Conservation (phyloP, 2,329 filamentous ascomycete genomes). For the Ustilaginoidea virens region DNA sequence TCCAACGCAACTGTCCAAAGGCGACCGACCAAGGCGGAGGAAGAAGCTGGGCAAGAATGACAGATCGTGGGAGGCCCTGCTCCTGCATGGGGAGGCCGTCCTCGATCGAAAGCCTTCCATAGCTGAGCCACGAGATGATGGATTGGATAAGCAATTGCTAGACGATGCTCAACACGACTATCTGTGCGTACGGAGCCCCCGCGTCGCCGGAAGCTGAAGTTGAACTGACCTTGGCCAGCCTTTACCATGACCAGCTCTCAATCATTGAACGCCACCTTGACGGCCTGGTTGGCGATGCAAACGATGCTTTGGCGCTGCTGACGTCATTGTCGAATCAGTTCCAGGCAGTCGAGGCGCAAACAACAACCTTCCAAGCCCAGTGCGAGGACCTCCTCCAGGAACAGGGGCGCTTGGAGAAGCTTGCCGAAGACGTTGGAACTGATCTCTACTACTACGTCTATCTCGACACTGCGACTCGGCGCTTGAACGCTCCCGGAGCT, state of each 20-base stretch:
- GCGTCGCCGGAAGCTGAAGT: too few relatives aligned
- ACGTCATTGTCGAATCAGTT: conserved; percentile 75
- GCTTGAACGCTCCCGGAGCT: conserved; percentile 83
- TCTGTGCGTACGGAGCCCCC: conserved; percentile 37
- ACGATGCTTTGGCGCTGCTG: conserved; percentile 59
- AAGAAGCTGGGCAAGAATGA: conserved; percentile 21
- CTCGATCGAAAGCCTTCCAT: conserved; percentile 11
- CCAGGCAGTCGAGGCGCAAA: conserved; percentile 74
- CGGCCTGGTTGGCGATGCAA: conserved; percentile 60
- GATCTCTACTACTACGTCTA: conserved; percentile 94
- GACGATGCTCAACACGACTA: conserved; percentile 78
- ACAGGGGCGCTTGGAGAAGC: conserved; percentile 59
- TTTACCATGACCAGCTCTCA: conserved; percentile 68
- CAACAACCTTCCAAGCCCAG: conserved; percentile 80
- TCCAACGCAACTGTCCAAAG: conserved; percentile 38
- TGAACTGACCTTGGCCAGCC: too few relatives aligned
- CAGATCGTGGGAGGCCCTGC: conserved; percentile 35
- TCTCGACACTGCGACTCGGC: conserved; percentile 75
- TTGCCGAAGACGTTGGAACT: conserved; percentile 73
- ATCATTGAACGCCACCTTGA: conserved; percentile 73
- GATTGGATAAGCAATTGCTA: conserved; percentile 51
- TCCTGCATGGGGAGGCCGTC: conserved; percentile 5
- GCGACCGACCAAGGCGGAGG: conserved; percentile 23
- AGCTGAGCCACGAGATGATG: conserved; percentile 8
- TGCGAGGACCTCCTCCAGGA: conserved; percentile 79